phyloP scores from a whole-genome alignment of 129 eudicot genomes.

The Flaveria brownii region DNA sequence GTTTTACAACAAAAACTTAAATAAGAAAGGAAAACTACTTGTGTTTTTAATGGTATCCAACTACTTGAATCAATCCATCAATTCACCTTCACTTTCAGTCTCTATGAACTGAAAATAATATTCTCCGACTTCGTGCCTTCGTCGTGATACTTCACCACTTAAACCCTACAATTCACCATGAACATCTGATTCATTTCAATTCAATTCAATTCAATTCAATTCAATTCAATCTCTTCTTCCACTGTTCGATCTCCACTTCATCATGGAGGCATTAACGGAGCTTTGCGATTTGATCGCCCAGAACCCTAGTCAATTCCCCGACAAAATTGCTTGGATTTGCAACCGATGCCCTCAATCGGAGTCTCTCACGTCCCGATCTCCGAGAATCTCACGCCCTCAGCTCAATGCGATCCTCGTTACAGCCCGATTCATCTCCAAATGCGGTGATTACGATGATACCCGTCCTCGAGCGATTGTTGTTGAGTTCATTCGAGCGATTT shows the following conservation, averaged over 20 bases:
- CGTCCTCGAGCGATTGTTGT: slow-evolving; percentile 47
- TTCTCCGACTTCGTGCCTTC: slow-evolving; percentile 20
- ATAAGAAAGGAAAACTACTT: no score
- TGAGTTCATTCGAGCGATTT: slow-evolving; percentile 26
- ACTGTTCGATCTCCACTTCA: slow-evolving; percentile 14
- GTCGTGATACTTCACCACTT: not conserved
- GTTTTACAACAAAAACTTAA: no score
- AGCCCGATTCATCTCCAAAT: slow-evolving; percentile 69
- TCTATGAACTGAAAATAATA: not conserved
- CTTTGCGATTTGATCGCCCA: slow-evolving; percentile 83
- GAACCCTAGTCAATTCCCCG: slow-evolving; percentile 60
- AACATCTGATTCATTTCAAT: slow-evolving; percentile 12
- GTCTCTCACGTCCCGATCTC: slow-evolving; percentile 54
- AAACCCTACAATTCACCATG: slow-evolving; percentile 32
- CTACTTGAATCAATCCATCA: not conserved
- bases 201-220: not conserved
- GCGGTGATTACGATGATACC: slow-evolving; percentile 42
- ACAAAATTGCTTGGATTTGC: slow-evolving; percentile 82
- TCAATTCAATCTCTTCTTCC: not conserved
- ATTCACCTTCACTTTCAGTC: not conserved
- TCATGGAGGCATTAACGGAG: slow-evolving; percentile 84
- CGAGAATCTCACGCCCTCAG: slow-evolving; percentile 73
- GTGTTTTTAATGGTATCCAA: not conserved
- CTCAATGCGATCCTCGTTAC: slow-evolving; percentile 78
- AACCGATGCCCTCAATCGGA: slow-evolving; percentile 75